Evolutionary conservation across 192 early-diverging fungal species (phyloP).

Genomic region (Entomortierella lignicola): DNA sequence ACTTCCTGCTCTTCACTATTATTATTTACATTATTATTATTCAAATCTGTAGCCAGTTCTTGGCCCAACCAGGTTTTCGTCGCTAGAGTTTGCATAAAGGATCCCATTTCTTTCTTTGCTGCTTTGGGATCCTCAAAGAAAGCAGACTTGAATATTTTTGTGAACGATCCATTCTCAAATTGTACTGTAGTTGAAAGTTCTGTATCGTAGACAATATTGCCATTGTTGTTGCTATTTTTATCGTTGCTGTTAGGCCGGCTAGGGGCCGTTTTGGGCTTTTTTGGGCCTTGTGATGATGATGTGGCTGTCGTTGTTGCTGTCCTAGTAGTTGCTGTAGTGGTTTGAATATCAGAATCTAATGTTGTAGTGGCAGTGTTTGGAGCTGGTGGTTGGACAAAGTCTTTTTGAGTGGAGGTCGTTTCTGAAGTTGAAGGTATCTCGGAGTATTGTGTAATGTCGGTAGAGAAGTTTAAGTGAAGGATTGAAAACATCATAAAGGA

Average conservation of each 20-base stretch:
- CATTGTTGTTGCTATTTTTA: background rate
- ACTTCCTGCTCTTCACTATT: conserved; percentile 4
- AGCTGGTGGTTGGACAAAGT: background rate
- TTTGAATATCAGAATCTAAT: too few species aligned
- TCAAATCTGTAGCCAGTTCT: background rate
- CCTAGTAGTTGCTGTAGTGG: too few species aligned
- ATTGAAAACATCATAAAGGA: conserved; percentile 19
- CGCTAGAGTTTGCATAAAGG: conserved; percentile 24
- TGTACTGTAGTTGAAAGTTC: conserved; percentile 10
- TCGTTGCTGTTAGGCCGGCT: too few species aligned
- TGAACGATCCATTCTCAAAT: conserved; percentile 13
- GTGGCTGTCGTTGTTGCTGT: too few species aligned
- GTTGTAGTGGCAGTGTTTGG: background rate
- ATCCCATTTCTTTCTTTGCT: conserved; percentile 34
- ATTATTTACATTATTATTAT: background rate
- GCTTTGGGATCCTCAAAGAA: conserved; percentile 15
- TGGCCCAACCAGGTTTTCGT: conserved; percentile 15
- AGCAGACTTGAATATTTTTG: conserved; percentile 21
- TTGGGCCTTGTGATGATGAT: background rate
- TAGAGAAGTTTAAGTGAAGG: conserved; percentile 9
- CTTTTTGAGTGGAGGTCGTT: background rate
- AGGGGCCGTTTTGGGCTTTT: background rate
- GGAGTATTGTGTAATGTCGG: too few species aligned
- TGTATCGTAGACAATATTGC: background rate
- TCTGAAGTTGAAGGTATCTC: background rate